phyloP scores from a whole-genome alignment of 2,329 filamentous ascomycete genomes.

The Aspergillus thermomutatus region DNA sequence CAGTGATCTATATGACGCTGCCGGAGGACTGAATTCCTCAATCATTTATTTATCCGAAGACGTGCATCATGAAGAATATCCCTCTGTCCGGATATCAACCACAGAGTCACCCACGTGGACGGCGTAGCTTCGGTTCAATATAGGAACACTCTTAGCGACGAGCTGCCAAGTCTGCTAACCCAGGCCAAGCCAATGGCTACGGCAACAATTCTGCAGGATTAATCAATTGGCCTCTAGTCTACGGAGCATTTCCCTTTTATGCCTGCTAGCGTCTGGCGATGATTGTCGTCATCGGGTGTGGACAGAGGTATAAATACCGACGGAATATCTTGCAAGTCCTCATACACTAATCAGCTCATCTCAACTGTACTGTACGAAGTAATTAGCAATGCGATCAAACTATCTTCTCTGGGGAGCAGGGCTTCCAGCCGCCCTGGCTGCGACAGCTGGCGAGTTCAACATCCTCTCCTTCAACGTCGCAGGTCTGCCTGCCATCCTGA shows the following conservation, averaged over 20 bases:
- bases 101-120: neutral
- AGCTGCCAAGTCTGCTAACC: neutral
- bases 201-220: neutral
- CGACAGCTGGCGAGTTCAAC: slow-evolving; percentile 46
- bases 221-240: neutral
- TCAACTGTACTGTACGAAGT: neutral
- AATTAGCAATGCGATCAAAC: neutral
- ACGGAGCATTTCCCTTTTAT: neutral
- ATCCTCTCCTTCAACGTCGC: slow-evolving; percentile 59
- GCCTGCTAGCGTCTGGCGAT: neutral
- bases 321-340: neutral
- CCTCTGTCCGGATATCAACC: neutral
- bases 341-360: neutral
- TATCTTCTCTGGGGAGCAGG: neutral
- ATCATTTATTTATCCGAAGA: too few relatives aligned
- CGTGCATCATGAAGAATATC: too few relatives aligned
- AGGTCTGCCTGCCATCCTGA: slow-evolving; percentile 53
- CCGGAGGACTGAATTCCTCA: too few relatives aligned
- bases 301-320: neutral
- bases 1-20: too few relatives aligned
- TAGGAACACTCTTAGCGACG: neutral
- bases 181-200: neutral
- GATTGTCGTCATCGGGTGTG: neutral
- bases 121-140: neutral
- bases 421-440: slow-evolving; percentile 7